These are phyloP conservation scores for Rhazya stricta DNA, from an alignment of 257 asterid species.

Conservation along the genomic window DNA sequence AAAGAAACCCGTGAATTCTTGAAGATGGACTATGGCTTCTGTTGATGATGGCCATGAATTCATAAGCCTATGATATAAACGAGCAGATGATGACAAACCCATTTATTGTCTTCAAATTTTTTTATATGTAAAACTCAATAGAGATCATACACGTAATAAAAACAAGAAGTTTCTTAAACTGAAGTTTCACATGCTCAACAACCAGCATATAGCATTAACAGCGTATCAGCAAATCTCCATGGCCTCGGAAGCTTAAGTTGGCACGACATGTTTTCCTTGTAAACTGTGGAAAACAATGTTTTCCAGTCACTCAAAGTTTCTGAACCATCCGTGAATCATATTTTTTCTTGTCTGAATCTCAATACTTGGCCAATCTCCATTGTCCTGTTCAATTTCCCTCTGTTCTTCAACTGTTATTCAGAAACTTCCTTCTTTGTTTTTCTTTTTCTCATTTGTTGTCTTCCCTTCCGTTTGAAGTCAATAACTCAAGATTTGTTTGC, in stretches of 20 bases:
- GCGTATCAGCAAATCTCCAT: constrained; percentile 4
- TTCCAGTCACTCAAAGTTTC: constrained; percentile 14
- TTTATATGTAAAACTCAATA: not conserved
- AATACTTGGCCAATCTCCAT: not conserved
- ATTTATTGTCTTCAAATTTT: constrained; percentile 3
- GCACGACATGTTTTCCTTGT: constrained; percentile 12
- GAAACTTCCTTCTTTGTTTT: not conserved
- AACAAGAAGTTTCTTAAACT: constrained; percentile 25
- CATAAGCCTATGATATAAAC: constrained; percentile 6
- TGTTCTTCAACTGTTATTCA: not conserved
- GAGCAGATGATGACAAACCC: constrained; percentile 17
- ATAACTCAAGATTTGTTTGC: no score
- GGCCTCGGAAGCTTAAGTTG: constrained; percentile 13
- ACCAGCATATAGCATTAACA: not conserved
- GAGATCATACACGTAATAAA: constrained; percentile 22
- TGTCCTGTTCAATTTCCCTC: not conserved
- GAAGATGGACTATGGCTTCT: constrained; percentile 1
- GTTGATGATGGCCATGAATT: constrained; percentile 9
- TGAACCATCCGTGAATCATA: constrained; percentile 36
- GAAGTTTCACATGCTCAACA: constrained; percentile 44
- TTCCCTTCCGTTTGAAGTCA: no score
- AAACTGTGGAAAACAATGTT: not conserved
- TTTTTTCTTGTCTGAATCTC: not conserved
- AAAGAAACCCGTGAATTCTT: constrained; percentile 27
- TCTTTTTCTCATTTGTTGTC: not conserved